Base-by-base conservation (phyloP, 1,284 basidiomycete genomes). In the Cystobasidiaceae sp. region DNA sequence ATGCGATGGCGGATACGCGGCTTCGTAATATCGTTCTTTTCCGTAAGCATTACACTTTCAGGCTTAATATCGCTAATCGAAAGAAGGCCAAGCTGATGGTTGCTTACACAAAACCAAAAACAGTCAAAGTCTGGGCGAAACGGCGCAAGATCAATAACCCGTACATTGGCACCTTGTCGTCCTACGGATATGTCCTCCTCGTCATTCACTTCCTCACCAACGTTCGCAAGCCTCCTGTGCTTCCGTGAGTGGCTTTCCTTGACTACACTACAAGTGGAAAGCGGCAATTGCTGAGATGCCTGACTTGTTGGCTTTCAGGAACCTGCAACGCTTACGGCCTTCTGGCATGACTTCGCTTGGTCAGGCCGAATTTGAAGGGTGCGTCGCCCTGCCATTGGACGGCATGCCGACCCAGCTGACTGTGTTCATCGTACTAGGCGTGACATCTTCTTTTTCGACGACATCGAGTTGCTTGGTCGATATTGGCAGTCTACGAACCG, bases 61-160 rank as follows among this genome's bases (percentile, higher is more conserved):
- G n/a, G n/a, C n/a, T n/a, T n/a, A n/a, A n/a, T n/a, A n/a, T n/a
- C n/a, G n/a, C n/a, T n/a, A n/a, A n/a, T n/a, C n/a, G n/a, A n/a
- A n/a, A n/a, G n/a, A n/a, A n/a, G n/a, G n/a, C n/a, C n/a, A n/a
- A n/a, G n/a, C n/a, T n/a, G n/a, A n/a, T n/a, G n/a, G n/a, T n/a
- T n/a, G n/a, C n/a, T n/a, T n/a, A n/a, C n/a, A n/a, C n/a, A n/a
- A n/a, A 48, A 25, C 46, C 30, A 39, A 51, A 2, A 33, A 19
- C 71, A 93, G 91, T 98, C 75, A 98, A 98, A 82, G 92, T 98
- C 34, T 98, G 94, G 94, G 91, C 91, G 74, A 98, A 98, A 80
- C 83, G 93, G 76, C 84, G 90, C 79, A 93, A 96, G 84, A 96
- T 98, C 78, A 97, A 98, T 78, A 96, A 92, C 65, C 93, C 94